Evolutionary conservation across 805 yeast species (phyloP).

Genomic region (Cyberlindnera samutprakarnensis): DNA sequence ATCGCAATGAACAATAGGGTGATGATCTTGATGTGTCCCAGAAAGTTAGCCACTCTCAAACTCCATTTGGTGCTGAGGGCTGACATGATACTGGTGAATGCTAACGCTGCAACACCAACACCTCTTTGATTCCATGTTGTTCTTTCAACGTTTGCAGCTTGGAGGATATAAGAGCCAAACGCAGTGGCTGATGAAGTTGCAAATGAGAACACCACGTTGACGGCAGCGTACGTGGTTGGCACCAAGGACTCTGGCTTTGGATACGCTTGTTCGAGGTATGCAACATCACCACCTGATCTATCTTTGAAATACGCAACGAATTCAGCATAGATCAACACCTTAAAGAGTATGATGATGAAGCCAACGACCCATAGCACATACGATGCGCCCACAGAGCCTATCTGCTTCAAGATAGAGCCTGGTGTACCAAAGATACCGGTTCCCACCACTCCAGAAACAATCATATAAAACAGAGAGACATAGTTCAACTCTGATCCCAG

Average conservation of each 20-base stretch:
- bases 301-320: conserved; percentile 31
- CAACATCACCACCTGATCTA: conserved; percentile 33
- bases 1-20: conserved; percentile 27
- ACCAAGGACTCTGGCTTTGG: conserved; percentile 28
- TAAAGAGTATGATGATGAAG: conserved; percentile 30
- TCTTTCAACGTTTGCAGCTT: conserved; percentile 26
- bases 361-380: conserved; percentile 38
- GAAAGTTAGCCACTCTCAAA: conserved; percentile 24
- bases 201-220: conserved; percentile 30
- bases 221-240: conserved; percentile 32
- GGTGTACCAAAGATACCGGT: conserved; percentile 55
- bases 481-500: conserved; percentile 36
- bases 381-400: conserved; percentile 37
- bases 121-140: conserved; percentile 47
- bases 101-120: conserved; percentile 27
- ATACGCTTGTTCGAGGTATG: conserved; percentile 31
- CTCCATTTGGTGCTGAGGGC: conserved; percentile 24
- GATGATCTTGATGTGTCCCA: conserved; percentile 30
- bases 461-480: conserved; percentile 45
- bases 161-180: conserved; percentile 27
- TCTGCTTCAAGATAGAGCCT: conserved; percentile 33
- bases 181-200: conserved; percentile 31
- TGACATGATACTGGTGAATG: conserved; percentile 28
- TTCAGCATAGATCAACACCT: conserved; percentile 32
- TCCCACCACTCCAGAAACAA: conserved; percentile 48